A percentile compares a stretch with the other conserved stretches of the same genome.
phyloP scores from a whole-genome alignment of 768 basidiomycete species.

The Kwoniella dejecticola region DNA sequence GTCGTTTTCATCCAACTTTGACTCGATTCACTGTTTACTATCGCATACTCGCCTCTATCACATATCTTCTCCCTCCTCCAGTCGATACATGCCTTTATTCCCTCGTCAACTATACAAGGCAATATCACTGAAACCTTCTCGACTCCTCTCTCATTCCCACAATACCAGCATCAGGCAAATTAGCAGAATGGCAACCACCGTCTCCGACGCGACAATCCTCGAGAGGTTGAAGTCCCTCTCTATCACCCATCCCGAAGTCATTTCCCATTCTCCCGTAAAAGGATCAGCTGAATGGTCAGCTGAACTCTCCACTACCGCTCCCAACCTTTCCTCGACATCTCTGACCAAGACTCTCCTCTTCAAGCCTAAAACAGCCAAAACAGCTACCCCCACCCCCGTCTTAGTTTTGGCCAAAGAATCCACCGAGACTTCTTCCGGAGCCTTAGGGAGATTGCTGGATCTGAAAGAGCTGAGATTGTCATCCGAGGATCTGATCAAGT shows the following conservation, averaged over 20 bases:
- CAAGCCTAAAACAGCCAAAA: slow-evolving; percentile 96
- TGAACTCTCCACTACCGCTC: slow-evolving; percentile 58
- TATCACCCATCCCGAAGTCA: slow-evolving; percentile 29
- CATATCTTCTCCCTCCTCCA: not conserved
- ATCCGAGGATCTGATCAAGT: slow-evolving; percentile 77
- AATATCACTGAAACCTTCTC: not conserved
- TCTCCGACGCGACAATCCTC: slow-evolving; percentile 33
- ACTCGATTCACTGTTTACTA: too few species aligned
- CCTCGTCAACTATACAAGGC: not conserved
- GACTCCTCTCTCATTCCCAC: not conserved
- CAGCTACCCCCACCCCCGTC: slow-evolving; percentile 77
- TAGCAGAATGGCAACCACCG: slow-evolving; percentile 28
- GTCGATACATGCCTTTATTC: slow-evolving; percentile 14
- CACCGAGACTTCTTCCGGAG: slow-evolving; percentile 76
- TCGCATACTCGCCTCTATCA: too few species aligned
- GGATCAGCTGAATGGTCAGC: slow-evolving; percentile 77
- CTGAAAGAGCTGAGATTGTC: slow-evolving; percentile 86
- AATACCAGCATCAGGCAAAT: not conserved
- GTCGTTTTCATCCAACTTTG: not conserved
- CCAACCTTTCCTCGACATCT: slow-evolving; percentile 3
- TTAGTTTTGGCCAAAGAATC: slow-evolving; percentile 81
- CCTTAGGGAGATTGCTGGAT: slow-evolving; percentile 67
- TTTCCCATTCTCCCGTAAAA: slow-evolving; percentile 66
- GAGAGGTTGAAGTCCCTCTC: slow-evolving; percentile 31
- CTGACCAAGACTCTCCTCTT: slow-evolving; percentile 61